Evolutionary conservation across 2,329 filamentous ascomycete genomes (phyloP).

Genomic region (Colletotrichum cereale): DNA sequence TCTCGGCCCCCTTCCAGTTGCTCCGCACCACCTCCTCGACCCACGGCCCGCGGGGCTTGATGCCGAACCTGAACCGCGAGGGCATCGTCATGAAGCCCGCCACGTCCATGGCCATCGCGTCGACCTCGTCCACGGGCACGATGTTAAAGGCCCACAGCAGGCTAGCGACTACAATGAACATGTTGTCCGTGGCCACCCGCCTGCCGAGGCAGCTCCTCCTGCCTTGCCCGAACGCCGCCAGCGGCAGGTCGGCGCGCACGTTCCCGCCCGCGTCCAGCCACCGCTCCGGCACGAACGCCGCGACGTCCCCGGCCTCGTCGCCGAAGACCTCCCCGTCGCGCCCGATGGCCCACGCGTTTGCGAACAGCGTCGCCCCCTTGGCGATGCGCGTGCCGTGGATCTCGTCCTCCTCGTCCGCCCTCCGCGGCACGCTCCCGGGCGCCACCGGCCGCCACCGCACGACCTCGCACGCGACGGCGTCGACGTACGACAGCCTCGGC

Average conservation of each 20-base stretch:
- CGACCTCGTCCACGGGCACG: conserved; percentile 45
- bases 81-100: conserved; percentile 47
- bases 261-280: conserved; percentile 43
- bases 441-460: conserved; percentile 59
- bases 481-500: conserved; percentile 55
- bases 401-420: conserved; percentile 50
- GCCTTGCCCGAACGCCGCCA: conserved; percentile 62
- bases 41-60: conserved; percentile 47
- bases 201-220: conserved; percentile 57
- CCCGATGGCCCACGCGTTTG: conserved; percentile 56
- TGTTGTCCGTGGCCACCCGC: conserved; percentile 61
- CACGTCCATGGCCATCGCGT: conserved; percentile 39
- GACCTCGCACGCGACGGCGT: conserved; percentile 56
- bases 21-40: conserved; percentile 45
- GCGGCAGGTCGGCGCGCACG: conserved; percentile 47
- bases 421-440: conserved; percentile 54
- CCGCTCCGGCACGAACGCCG: conserved; percentile 50
- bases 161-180: conserved; percentile 56
- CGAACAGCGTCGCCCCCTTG: conserved; percentile 56
- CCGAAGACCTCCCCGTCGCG: conserved; percentile 58
- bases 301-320: conserved; percentile 34
- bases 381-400: conserved; percentile 57
- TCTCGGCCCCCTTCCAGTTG: conserved; percentile 37
- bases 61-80: conserved; percentile 46
- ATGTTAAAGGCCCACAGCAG: conserved; percentile 65